These are phyloP conservation scores for Xenosphaeropsis pyriputrescens DNA, from an alignment of 2,329 filamentous ascomycete species.

Conservation along the genomic window DNA sequence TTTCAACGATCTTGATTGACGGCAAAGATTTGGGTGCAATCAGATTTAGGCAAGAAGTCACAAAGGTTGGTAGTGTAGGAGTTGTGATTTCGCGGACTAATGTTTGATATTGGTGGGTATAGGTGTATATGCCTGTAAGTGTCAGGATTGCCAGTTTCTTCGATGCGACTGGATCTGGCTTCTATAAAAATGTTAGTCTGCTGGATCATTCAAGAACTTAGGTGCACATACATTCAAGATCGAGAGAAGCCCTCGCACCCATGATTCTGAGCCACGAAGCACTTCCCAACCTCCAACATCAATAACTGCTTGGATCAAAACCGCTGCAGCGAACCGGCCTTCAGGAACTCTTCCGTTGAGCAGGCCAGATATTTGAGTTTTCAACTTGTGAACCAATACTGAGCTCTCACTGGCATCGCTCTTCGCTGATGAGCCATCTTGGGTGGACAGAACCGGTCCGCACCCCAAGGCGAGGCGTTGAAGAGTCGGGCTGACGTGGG, in stretches of 20 bases:
- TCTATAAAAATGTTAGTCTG: conserved; percentile 30
- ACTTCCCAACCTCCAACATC: conserved; percentile 79
- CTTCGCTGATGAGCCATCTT: conserved; percentile 49
- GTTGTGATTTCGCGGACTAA: conserved; percentile 80
- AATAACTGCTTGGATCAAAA: conserved; percentile 65
- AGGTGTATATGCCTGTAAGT: conserved; percentile 68
- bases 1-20: conserved; percentile 12
- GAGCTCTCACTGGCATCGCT: conserved; percentile 47
- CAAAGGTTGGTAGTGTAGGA: conserved; percentile 61
- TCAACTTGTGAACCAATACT: conserved; percentile 67
- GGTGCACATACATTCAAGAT: conserved; percentile 46
- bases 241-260: conserved; percentile 63
- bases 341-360: conserved; percentile 62
- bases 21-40: conserved; percentile 23
- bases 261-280: conserved; percentile 55
- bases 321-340: conserved; percentile 64
- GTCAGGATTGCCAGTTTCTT: conserved; percentile 68
- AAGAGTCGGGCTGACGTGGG: conserved; percentile 56
- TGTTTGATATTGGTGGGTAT: conserved; percentile 71
- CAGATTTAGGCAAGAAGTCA: conserved; percentile 58
- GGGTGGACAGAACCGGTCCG: conserved; percentile 43
- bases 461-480: conserved; percentile 43
- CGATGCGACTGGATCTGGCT: conserved; percentile 58
- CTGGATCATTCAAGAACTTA: not conserved
- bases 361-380: conserved; percentile 62